Conservation (phyloP, 179 eudicot species). For the Amaranthus tricolor region DNA sequence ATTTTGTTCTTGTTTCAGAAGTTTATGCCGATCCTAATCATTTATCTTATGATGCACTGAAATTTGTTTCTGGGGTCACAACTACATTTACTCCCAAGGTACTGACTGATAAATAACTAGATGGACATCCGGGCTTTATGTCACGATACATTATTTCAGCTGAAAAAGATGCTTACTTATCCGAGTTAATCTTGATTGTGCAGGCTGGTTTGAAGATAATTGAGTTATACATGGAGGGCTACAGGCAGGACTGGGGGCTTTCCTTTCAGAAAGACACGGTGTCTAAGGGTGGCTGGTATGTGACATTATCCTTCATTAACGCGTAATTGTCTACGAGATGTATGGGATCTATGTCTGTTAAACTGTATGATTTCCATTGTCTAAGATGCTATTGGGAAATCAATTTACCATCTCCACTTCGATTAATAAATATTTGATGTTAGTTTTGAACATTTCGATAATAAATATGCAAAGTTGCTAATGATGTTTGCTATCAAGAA, state of each 20-base stretch:
- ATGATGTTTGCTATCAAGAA: too few relatives aligned
- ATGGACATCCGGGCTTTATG: not conserved
- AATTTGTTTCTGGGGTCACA: conserved; percentile 74
- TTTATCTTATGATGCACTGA: conserved; percentile 69
- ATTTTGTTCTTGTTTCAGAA: conserved; percentile 45
- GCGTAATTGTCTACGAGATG: conserved; percentile 3
- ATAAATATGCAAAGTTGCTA: too few relatives aligned
- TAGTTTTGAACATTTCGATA: too few relatives aligned
- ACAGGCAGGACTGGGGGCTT: conserved; percentile 93
- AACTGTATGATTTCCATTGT: not conserved
- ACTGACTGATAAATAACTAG: conserved; percentile 4
- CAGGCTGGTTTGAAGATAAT: conserved; percentile 96
- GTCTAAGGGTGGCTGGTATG: conserved; percentile 94
- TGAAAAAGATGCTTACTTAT: conserved; percentile 9
- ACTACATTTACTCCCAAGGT: conserved; percentile 96
- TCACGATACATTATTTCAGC: not conserved
- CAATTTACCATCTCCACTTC: not conserved
- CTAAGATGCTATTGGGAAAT: not conserved
- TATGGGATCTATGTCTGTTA: not conserved
- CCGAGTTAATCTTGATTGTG: conserved; percentile 11
- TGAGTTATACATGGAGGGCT: conserved; percentile 87
- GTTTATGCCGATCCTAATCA: conserved; percentile 87
- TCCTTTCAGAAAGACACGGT: conserved; percentile 89
- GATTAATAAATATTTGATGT: too few relatives aligned
- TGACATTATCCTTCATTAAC: conserved; percentile 12